Conservation (phyloP, 1,284 basidiomycete species). For the Malassezia furfur region DNA sequence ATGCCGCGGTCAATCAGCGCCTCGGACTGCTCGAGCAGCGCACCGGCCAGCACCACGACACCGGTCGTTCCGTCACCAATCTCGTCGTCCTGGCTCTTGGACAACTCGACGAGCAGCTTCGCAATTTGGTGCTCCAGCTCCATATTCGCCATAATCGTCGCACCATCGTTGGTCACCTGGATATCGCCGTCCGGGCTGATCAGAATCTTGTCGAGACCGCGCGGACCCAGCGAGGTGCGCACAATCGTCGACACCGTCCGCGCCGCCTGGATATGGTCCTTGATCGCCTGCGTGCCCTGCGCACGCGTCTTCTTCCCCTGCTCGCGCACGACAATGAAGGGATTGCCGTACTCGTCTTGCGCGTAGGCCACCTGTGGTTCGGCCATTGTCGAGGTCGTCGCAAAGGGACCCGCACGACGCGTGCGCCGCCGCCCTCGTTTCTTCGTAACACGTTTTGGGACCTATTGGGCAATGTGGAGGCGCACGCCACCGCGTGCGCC, state of each 20-base stretch:
- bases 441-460: not conserved
- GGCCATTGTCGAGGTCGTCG: constrained; percentile 24
- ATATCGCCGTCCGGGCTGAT: constrained; percentile 98
- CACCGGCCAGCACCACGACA: constrained; percentile 94
- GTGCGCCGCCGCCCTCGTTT: not conserved
- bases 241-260: constrained; percentile 89
- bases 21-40: constrained; percentile 74
- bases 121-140: constrained; percentile 97
- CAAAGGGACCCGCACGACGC: not conserved
- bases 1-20: constrained; percentile 89
- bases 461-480: not conserved
- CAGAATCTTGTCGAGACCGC: constrained; percentile 97
- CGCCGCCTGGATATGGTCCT: constrained; percentile 61
- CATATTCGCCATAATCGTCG: constrained; percentile 51
- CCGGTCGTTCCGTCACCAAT: constrained; percentile 98
- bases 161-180: constrained; percentile 96
- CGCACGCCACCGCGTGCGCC: not conserved
- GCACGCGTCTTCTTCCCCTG: constrained; percentile 88
- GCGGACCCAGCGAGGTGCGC: constrained; percentile 83
- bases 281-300: constrained; percentile 91
- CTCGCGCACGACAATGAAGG: constrained; percentile 93
- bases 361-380: constrained; percentile 45
- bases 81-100: constrained; percentile 96
- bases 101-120: constrained; percentile 89
- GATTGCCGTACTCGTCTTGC: constrained; percentile 70